phyloP scores from a whole-genome alignment of 2,329 filamentous ascomycete species.

The Exophiala sp. region DNA sequence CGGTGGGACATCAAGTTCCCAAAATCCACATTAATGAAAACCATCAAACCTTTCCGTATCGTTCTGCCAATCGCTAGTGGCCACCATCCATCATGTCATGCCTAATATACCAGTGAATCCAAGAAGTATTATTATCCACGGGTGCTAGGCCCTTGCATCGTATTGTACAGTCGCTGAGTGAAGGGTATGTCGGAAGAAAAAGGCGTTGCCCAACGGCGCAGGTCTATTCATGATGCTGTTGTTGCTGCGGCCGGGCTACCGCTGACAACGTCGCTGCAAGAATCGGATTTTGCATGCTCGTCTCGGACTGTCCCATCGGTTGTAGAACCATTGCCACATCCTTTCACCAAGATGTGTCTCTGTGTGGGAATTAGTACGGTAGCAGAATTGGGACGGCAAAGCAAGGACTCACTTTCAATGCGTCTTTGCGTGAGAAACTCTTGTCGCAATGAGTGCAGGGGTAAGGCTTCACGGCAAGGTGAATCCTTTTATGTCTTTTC shows the following conservation, averaged over 20 bases:
- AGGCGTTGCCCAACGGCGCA: not conserved
- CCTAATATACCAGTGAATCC: not conserved
- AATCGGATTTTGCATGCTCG: conserved; percentile 27
- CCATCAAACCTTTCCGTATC: conserved; percentile 13
- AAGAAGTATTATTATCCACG: not conserved
- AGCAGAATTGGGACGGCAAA: conserved; percentile 2
- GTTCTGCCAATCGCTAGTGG: conserved; percentile 11
- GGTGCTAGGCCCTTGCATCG: not conserved
- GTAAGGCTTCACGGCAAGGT: conserved; percentile 91
- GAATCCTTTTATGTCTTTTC: conserved; percentile 92
- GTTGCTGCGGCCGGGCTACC: conserved; percentile 20
- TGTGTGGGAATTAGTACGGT: conserved; percentile 35
- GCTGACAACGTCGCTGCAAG: conserved; percentile 22
- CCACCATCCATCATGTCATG: conserved; percentile 21
- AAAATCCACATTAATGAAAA: conserved; percentile 3
- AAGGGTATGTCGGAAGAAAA: too few relatives aligned
- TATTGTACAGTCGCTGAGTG: conserved; percentile 21
- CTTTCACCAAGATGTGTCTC: conserved; percentile 63
- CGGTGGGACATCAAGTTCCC: conserved; percentile 11
- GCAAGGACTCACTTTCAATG: conserved; percentile 69
- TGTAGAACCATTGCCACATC: conserved; percentile 48
- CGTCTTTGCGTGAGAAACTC: conserved; percentile 94
- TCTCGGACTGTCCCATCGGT: conserved; percentile 12
- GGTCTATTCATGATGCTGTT: conserved; percentile 13
- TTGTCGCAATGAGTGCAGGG: conserved; percentile 89